Percentiles rank a stretch among this genome's conserved stretches.
Evolutionary conservation across 768 basidiomycete genomes (phyloP).

Genomic region (Hericium rajendrae): DNA sequence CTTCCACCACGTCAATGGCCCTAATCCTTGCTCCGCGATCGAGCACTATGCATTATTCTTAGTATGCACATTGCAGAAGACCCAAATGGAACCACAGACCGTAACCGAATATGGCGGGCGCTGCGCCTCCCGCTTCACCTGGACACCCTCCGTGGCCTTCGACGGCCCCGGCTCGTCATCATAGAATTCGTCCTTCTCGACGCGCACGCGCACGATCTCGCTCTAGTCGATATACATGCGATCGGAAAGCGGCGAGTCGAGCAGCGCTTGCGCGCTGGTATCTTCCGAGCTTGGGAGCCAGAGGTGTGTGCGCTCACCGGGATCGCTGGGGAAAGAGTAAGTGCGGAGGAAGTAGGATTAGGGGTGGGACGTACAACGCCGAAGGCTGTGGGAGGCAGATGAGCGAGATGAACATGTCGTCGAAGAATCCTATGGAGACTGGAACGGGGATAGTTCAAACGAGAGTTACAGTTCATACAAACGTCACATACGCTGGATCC

Average conservation of each 20-base stretch:
- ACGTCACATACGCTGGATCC: slow-evolving; percentile 61
- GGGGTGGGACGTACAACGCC: slow-evolving; percentile 50
- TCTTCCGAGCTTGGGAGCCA: slow-evolving; percentile 59
- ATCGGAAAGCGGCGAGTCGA: slow-evolving; percentile 54
- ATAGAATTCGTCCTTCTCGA: slow-evolving; percentile 75
- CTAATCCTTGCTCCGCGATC: slow-evolving; percentile 75
- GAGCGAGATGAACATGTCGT: slow-evolving; percentile 81
- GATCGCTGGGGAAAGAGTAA: slow-evolving; percentile 38
- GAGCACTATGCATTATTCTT: slow-evolving; percentile 44
- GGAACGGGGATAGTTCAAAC: neutral
- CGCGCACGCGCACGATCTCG: slow-evolving; percentile 66
- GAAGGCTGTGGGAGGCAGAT: slow-evolving; percentile 73
- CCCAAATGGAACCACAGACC: slow-evolving; percentile 30
- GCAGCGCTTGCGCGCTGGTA: slow-evolving; percentile 47
- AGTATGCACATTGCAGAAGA: neutral
- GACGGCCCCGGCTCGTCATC: slow-evolving; percentile 84
- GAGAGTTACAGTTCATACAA: neutral
- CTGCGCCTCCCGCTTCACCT: slow-evolving; percentile 37
- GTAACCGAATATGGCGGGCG: slow-evolving; percentile 61
- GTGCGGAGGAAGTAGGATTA: neutral
- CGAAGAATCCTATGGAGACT: slow-evolving; percentile 91
- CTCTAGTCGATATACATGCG: slow-evolving; percentile 78
- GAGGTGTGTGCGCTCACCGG: slow-evolving; percentile 76
- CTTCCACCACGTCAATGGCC: slow-evolving; percentile 71
- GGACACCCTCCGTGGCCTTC: slow-evolving; percentile 62